A percentile compares a stretch with the other conserved stretches of the same genome.
phyloP scores from a whole-genome alignment of 768 basidiomycete genomes.

The Naganishia onofrii region DNA sequence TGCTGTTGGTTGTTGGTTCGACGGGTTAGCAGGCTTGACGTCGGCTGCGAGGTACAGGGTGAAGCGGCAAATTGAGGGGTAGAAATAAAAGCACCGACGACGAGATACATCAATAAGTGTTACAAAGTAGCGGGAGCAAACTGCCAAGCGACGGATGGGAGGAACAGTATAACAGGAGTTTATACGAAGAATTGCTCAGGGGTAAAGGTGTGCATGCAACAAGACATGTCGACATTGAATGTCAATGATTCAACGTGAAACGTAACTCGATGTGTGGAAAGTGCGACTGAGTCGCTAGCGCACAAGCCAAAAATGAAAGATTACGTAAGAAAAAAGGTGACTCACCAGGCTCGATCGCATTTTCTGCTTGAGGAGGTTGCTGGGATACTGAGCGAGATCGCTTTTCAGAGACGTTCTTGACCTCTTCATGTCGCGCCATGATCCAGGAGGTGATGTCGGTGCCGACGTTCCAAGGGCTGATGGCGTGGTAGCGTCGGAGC shows the following conservation, averaged over 20 bases:
- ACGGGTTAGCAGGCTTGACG: not conserved
- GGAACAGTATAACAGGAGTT: not conserved
- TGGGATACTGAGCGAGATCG: not conserved
- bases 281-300: slow-evolving; percentile 1
- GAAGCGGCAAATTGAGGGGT: not conserved
- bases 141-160: not conserved
- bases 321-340: slow-evolving; percentile 3
- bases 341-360: slow-evolving; percentile 21
- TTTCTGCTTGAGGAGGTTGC: not conserved
- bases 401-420: not conserved
- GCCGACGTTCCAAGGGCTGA: not conserved
- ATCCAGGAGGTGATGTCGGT: slow-evolving; percentile 15
- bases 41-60: not conserved
- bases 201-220: not conserved
- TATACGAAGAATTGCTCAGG: not conserved
- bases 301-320: not conserved
- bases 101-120: not conserved
- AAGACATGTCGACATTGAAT: not conserved
- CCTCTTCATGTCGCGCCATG: not conserved
- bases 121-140: not conserved
- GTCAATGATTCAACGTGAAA: no score
- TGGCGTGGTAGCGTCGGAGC: not conserved
- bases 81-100: not conserved
- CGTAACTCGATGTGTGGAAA: not conserved
- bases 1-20: not conserved